Conservation (phyloP, 768 basidiomycete genomes). For the Boletus reticuloceps region DNA sequence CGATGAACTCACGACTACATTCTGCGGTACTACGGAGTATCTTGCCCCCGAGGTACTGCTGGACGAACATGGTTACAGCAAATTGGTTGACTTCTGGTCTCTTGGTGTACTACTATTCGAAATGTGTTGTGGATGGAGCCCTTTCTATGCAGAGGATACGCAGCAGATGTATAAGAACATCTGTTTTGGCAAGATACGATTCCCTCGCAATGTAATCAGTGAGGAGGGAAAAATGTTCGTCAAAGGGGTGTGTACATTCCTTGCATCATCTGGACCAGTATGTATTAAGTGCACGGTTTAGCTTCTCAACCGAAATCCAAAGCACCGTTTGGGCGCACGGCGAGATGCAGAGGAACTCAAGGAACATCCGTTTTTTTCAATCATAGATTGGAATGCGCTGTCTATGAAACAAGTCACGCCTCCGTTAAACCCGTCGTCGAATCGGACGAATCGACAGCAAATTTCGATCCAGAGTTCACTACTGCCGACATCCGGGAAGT, state of each 20-base stretch:
- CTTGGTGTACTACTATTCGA: conserved; percentile 95
- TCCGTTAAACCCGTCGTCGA: conserved; percentile 96
- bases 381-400: conserved; percentile 90
- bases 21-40: conserved; percentile 98
- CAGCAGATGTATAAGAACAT: conserved; percentile 99
- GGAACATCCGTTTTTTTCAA: conserved; percentile 90
- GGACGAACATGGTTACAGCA: conserved; percentile 97
- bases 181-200: conserved; percentile 98
- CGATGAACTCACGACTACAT: conserved; percentile 97
- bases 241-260: conserved; percentile 74
- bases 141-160: conserved; percentile 98
- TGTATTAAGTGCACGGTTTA: conserved; percentile 33
- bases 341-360: conserved; percentile 93
- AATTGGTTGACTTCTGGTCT: conserved; percentile 98
- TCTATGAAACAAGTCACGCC: conserved; percentile 88
- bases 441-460: conserved; percentile 96
- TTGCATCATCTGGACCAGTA: conserved; percentile 5
- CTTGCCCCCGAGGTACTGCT: conserved; percentile 98
- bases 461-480: conserved; percentile 99
- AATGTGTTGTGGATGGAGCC: conserved; percentile 99
- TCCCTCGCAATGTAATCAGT: conserved; percentile 94
- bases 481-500: conserved; percentile 81
- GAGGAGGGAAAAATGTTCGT: conserved; percentile 99
- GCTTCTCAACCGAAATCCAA: conserved; percentile 98
- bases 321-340: conserved; percentile 88